phyloP scores from a whole-genome alignment of 306 rosid species.

The Parietaria judaica region DNA sequence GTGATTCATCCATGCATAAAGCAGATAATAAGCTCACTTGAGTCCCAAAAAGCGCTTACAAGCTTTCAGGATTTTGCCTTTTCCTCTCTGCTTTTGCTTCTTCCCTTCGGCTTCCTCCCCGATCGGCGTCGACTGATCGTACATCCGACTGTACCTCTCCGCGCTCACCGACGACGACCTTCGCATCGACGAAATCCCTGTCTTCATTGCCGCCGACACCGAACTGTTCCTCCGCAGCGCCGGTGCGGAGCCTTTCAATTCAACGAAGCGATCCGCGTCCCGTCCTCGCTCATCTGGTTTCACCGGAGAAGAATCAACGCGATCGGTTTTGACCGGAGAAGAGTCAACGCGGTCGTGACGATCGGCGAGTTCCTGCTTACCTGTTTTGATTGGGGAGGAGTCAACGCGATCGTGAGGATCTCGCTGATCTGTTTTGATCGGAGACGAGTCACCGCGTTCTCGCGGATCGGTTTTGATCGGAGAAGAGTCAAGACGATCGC shows the following conservation, averaged over 20 bases:
- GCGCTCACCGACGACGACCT: constrained; percentile 64
- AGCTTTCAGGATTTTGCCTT: constrained; percentile 46
- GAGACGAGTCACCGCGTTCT: too few relatives aligned
- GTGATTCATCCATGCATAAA: neutral
- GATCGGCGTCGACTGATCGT: constrained; percentile 42
- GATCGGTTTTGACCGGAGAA: too few relatives aligned
- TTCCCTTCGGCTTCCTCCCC: constrained; percentile 4
- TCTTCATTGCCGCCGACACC: constrained; percentile 38
- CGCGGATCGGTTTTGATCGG: too few relatives aligned
- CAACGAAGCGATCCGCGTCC: neutral
- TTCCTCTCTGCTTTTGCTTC: constrained; percentile 6
- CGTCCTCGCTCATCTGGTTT: too few relatives aligned
- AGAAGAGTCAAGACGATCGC: too few relatives aligned
- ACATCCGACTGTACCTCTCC: constrained; percentile 72
- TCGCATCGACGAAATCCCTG: constrained; percentile 53
- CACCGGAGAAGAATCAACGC: too few relatives aligned
- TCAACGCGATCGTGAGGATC: too few relatives aligned
- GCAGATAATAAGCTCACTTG: neutral
- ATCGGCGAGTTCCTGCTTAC: too few relatives aligned
- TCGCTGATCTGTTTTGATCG: too few relatives aligned
- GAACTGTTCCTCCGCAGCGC: constrained; percentile 37
- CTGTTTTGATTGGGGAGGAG: too few relatives aligned
- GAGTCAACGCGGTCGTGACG: too few relatives aligned
- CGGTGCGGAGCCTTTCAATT: neutral
- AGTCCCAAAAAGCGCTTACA: constrained; percentile 65